A percentile compares a stretch with the other conserved stretches of the same genome.
phyloP scores from a whole-genome alignment of 2,329 filamentous ascomycete species.

The Fusarium sp. region DNA sequence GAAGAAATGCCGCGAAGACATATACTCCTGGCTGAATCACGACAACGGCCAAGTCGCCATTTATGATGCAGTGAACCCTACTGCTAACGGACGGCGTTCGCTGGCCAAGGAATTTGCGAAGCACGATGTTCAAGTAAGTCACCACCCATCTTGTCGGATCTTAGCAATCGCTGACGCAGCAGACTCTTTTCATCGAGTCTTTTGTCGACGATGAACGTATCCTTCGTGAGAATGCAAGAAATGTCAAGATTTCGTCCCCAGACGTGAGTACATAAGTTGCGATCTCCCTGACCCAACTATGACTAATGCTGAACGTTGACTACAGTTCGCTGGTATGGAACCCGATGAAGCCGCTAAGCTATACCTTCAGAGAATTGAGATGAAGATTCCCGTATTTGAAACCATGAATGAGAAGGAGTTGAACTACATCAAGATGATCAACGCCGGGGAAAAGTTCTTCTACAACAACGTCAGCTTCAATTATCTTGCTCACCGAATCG shows the following conservation, averaged over 20 bases:
- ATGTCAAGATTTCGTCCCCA: conserved; percentile 96
- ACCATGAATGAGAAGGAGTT: conserved; percentile 94
- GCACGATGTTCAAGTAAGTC: conserved; percentile 83
- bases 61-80: conserved; percentile 96
- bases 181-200: conserved; percentile 97
- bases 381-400: conserved; percentile 94
- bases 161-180: conserved; percentile 9
- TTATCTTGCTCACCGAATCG: conserved; percentile 95
- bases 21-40: conserved; percentile 94
- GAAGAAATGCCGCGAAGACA: conserved; percentile 96
- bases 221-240: conserved; percentile 94
- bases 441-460: conserved; percentile 89
- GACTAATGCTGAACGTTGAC: conserved; percentile 5
- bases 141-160: neutral
- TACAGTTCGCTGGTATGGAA: conserved; percentile 86
- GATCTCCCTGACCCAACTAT: neutral
- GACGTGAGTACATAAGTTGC: conserved; percentile 67
- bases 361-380: conserved; percentile 88
- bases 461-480: conserved; percentile 98
- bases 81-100: conserved; percentile 80
- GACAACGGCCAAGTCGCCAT: conserved; percentile 99
- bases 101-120: conserved; percentile 98
- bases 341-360: conserved; percentile 91
- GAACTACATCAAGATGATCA: conserved; percentile 99
- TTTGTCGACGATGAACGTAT: conserved; percentile 93